These are phyloP conservation scores for Actinomortierella wolfii DNA, from an alignment of 371 early-diverging fungal genomes.

Conservation along the genomic window DNA sequence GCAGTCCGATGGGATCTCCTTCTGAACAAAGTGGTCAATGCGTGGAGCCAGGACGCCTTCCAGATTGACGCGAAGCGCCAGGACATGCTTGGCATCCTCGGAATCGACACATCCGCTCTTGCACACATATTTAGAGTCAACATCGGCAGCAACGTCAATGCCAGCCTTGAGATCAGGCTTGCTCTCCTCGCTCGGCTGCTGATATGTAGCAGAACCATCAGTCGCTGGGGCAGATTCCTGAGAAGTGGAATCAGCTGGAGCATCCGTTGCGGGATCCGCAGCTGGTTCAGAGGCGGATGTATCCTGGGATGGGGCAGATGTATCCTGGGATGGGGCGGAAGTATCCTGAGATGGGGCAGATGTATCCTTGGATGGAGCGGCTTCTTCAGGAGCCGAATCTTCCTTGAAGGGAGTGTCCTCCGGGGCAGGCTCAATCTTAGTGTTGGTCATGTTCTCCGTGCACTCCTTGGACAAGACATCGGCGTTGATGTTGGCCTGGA, in stretches of 20 bases:
- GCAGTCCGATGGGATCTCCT: conserved; percentile 19
- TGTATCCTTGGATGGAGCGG: no score
- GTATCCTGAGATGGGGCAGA: conserved; percentile 1
- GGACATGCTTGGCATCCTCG: conserved; percentile 21
- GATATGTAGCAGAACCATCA: not conserved
- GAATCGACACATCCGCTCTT: conserved; percentile 27
- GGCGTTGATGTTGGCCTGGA: conserved; percentile 26
- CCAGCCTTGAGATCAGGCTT: conserved; percentile 7
- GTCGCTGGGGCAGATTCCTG: not conserved
- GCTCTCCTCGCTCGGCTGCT: not conserved
- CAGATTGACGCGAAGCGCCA: conserved; percentile 16
- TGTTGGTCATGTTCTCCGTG: conserved; percentile 39
- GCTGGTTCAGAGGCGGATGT: not conserved
- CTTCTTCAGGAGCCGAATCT: not conserved
- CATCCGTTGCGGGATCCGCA: conserved; percentile 1
- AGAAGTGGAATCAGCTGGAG: not conserved
- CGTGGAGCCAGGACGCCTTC: conserved; percentile 15
- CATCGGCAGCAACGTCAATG: conserved; percentile 8
- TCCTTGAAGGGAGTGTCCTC: not conserved
- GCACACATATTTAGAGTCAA: conserved; percentile 32
- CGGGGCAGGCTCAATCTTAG: conserved; percentile 20
- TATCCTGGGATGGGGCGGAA: not conserved
- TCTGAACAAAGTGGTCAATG: conserved; percentile 11
- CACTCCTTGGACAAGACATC: conserved; percentile 41
- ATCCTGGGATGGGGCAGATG: conserved; percentile 2